Percentiles rank a stretch among this genome's conserved stretches.
Conservation (phyloP, 441 rosid genomes). For the Oxalis stricta region DNA sequence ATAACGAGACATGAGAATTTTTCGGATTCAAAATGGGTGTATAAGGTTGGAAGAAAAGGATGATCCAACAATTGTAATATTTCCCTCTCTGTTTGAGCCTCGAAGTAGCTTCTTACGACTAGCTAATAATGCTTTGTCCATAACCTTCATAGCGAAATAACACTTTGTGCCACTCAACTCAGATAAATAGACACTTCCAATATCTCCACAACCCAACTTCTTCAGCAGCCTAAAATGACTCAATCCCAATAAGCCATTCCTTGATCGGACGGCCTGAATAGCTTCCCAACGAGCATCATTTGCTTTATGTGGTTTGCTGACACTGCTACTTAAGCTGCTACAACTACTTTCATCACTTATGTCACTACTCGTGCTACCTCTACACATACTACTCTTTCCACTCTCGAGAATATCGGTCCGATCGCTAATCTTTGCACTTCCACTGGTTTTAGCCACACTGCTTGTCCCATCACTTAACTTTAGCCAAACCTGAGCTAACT, state of each 20-base stretch:
- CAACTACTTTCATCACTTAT: constrained; percentile 79
- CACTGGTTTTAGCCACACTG: constrained; percentile 27
- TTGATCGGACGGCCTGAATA: constrained; percentile 56
- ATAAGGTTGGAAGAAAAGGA: constrained; percentile 77
- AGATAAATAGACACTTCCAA: constrained; percentile 76
- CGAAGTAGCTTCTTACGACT: constrained; percentile 75
- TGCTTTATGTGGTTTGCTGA: constrained; percentile 82
- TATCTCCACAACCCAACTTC: constrained; percentile 82
- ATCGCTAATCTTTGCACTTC: constrained; percentile 34
- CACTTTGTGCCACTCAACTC: constrained; percentile 69
- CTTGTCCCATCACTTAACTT: constrained; percentile 30
- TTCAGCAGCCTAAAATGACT: constrained; percentile 69
- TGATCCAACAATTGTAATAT: constrained; percentile 72
- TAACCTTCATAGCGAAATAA: constrained; percentile 79
- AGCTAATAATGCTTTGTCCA: constrained; percentile 77
- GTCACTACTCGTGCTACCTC: constrained; percentile 83
- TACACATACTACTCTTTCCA: constrained; percentile 51
- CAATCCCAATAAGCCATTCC: constrained; percentile 58
- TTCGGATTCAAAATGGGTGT: constrained; percentile 62
- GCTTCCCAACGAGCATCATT: constrained; percentile 81
- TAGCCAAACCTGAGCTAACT: constrained; percentile 14
- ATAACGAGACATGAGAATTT: constrained; percentile 68
- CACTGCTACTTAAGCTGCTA: constrained; percentile 59
- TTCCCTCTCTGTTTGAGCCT: constrained; percentile 84
- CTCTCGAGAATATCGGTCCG: constrained; percentile 38